These are phyloP conservation scores for Aspergillus sp. DNA, from an alignment of 2,329 filamentous ascomycete species.

Conservation along the genomic window DNA sequence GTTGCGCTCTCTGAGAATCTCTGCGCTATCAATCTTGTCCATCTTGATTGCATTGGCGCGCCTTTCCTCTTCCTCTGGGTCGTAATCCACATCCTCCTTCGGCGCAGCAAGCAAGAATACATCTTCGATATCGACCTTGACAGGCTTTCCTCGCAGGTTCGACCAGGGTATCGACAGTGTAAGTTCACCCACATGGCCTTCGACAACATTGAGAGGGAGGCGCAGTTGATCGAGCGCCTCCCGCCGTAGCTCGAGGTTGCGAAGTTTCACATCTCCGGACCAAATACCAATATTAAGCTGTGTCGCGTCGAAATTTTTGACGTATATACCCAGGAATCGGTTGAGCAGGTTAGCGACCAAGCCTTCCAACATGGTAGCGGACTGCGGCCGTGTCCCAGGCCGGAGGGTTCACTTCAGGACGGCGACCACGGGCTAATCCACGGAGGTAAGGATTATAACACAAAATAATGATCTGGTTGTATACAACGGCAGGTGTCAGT, in stretches of 20 bases:
- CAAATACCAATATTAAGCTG: conserved; percentile 99
- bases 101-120: conserved; percentile 93
- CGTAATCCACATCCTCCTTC: conserved; percentile 90
- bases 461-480: conserved; percentile 8
- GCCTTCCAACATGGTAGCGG: conserved; percentile 85
- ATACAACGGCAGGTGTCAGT: conserved; percentile 10
- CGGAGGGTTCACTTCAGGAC: conserved; percentile 40
- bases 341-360: conserved; percentile 96
- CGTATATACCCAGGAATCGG: conserved; percentile 99
- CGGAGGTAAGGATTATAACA: neutral
- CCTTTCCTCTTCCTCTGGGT: conserved; percentile 86
- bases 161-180: conserved; percentile 97
- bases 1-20: conserved; percentile 87
- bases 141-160: conserved; percentile 88
- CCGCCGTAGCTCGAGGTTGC: conserved; percentile 84
- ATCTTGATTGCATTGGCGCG: conserved; percentile 92
- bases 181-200: conserved; percentile 88
- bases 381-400: conserved; percentile 70
- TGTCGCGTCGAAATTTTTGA: conserved; percentile 97
- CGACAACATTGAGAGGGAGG: conserved; percentile 92
- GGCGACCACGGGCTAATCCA: conserved; percentile 4
- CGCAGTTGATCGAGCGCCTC: conserved; percentile 97
- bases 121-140: conserved; percentile 94
- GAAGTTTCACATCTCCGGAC: conserved; percentile 96
- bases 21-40: conserved; percentile 95